Base-by-base conservation (phyloP, 164 flowering plant species). In the Cinnamomum chago region DNA sequence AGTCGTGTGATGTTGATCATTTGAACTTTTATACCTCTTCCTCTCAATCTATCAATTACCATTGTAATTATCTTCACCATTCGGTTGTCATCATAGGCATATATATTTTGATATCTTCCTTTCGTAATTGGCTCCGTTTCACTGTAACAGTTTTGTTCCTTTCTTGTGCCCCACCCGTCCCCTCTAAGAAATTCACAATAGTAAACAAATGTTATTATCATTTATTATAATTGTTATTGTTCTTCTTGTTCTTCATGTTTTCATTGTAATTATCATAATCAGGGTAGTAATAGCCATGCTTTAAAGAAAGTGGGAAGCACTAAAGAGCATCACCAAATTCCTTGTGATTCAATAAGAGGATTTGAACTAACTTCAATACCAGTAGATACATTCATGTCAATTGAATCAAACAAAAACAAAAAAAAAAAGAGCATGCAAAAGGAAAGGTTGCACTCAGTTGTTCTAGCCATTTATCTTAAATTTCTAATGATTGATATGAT, bases 1-100 rank as follows among this genome's bases (percentile, higher is more conserved):
- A 93, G 78, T 50, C 86, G 92, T 1, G 97, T 91, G 22, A 93
- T 89, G 82, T 92, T 90, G 1, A 92, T 75, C 55, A 88, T 60
- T 33, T 87, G 74, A 3, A 93, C 85, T 3, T 81, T 70, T 58
- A 89, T 2, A 1, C 94, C 92, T 83, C 85, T 85, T 4, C n/a
- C 52, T 71, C 70, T 82, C 64, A 90, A 66, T 3, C 74, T 75
- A 0, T 75, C 73, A 1, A 89, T 73, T 2, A 82, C 75, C 0
- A 70, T 76, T 67, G 85, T 86, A 2, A 85, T 88, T 5, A 82
- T 67, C 0, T 60, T 68, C 92, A 91, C 87, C 82, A 89, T 84
- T 40, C 47, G 47, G 47, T 65, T 75, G 3, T 77, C 78, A 25
- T 86, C 83, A 91, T 24, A 82, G 14, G 76, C 86, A 9, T 40